Conservation (phyloP, 2,329 filamentous ascomycete genomes). For the Venturia nashicola region DNA sequence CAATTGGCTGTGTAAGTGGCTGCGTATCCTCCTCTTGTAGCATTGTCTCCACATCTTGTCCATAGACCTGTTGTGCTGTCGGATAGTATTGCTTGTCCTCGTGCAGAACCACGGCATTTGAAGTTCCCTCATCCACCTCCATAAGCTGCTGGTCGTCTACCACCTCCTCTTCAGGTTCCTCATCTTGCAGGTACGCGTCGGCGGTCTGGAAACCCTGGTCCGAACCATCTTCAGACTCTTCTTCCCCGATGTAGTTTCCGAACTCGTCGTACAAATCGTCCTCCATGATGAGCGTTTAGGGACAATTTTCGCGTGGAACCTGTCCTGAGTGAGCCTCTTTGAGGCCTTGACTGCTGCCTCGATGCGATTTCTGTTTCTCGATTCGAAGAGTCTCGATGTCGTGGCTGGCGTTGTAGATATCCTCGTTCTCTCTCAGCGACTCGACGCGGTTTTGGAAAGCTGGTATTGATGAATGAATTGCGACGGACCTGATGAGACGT, state of each 20-base stretch:
- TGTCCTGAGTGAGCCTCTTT: neutral
- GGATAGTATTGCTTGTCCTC: slow-evolving; percentile 99
- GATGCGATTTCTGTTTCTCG: neutral
- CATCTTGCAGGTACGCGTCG: slow-evolving; percentile 65
- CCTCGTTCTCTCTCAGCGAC: neutral
- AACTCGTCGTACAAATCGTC: slow-evolving; percentile 99
- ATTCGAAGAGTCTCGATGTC: neutral
- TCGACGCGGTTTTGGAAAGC: neutral
- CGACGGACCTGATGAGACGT: neutral
- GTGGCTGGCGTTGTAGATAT: neutral
- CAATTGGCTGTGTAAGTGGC: slow-evolving; percentile 80
- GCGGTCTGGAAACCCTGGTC: slow-evolving; percentile 62
- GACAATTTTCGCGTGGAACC: slow-evolving; percentile 1
- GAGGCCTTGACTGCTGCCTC: neutral
- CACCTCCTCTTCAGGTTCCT: slow-evolving; percentile 39
- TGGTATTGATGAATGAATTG: neutral
- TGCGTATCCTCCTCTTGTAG: slow-evolving; percentile 97
- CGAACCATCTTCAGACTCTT: slow-evolving; percentile 79
- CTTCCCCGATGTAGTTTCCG: slow-evolving; percentile 96
- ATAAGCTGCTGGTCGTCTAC: slow-evolving; percentile 69
- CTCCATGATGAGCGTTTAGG: slow-evolving; percentile 38
- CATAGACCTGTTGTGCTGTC: slow-evolving; percentile 92
- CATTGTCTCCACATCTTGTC: slow-evolving; percentile 83
- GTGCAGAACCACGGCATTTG: slow-evolving; percentile 93
- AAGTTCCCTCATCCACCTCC: slow-evolving; percentile 82